phyloP scores from a whole-genome alignment of 768 basidiomycete species.

The Xerocomellus dryophilus region DNA sequence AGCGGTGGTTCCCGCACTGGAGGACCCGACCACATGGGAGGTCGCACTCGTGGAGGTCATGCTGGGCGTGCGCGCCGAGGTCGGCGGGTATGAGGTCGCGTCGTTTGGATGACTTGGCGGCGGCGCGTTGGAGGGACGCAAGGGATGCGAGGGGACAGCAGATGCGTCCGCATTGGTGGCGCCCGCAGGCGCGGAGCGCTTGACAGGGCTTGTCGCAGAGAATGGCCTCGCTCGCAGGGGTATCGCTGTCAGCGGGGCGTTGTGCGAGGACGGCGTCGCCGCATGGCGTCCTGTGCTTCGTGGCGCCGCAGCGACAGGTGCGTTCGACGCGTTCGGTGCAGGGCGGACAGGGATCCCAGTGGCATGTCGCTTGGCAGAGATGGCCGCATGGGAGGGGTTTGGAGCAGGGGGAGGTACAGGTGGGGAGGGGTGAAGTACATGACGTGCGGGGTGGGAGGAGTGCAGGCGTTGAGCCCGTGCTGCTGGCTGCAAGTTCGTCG shows the following conservation, averaged over 20 bases:
- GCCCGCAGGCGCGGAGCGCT: constrained; percentile 77
- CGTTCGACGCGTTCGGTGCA: constrained; percentile 67
- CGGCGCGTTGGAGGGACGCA: constrained; percentile 49
- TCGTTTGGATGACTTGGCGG: constrained; percentile 47
- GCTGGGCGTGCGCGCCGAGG: constrained; percentile 28
- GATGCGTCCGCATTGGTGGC: constrained; percentile 77
- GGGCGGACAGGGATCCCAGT: constrained; percentile 75
- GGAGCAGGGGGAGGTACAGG: constrained; percentile 66
- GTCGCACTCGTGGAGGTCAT: constrained; percentile 81
- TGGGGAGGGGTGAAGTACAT: constrained; percentile 79
- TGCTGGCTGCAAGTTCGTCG: constrained; percentile 14
- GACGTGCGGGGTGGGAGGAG: constrained; percentile 41
- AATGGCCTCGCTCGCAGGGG: constrained; percentile 56
- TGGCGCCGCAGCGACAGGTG: constrained; percentile 85
- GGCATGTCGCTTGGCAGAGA: constrained; percentile 66
- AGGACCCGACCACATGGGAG: constrained; percentile 72
- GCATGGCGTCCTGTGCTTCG: constrained; percentile 53
- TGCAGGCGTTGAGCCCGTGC: background rate
- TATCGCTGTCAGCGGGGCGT: constrained; percentile 20
- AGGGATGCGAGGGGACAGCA: constrained; percentile 88
- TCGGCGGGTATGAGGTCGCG: constrained; percentile 28
- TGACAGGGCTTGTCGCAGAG: constrained; percentile 79
- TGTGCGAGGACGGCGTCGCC: constrained; percentile 16
- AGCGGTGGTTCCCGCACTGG: constrained; percentile 74
- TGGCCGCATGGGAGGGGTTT: constrained; percentile 74